phyloP scores from a whole-genome alignment of 148 eudicot species.

The Amaranthus cruentus region DNA sequence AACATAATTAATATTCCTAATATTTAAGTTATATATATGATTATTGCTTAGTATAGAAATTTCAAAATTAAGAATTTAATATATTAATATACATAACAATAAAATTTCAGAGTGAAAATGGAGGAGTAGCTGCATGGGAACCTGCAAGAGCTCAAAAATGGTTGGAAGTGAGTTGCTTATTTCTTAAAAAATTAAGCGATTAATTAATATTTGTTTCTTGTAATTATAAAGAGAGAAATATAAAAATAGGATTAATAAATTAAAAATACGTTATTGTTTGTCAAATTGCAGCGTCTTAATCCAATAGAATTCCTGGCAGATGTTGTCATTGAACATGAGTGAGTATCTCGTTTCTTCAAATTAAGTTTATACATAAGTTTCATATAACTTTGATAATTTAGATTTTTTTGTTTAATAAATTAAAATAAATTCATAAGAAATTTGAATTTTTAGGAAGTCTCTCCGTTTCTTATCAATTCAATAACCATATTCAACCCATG shows the following conservation, averaged over 20 bases:
- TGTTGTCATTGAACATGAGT: slow-evolving; percentile 46
- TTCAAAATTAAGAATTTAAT: no score
- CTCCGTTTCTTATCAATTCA: neutral
- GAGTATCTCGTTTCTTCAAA: slow-evolving; percentile 4
- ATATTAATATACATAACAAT: neutral
- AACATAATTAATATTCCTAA: no score
- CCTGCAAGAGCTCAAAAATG: slow-evolving; percentile 17
- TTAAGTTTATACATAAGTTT: neutral
- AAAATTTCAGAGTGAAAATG: slow-evolving; percentile 18
- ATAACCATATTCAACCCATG: no score
- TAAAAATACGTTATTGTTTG: neutral
- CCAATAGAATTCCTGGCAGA: slow-evolving; percentile 46
- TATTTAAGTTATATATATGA: no score
- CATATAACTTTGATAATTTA: no score
- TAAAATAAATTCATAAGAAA: neutral
- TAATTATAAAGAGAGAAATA: no score
- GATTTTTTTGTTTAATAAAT: neutral
- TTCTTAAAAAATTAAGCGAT: no score
- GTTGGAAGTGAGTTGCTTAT: slow-evolving; percentile 13
- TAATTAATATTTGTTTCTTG: no score
- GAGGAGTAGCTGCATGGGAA: slow-evolving; percentile 28
- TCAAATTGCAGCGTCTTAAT: slow-evolving; percentile 33
- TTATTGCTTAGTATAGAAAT: no score
- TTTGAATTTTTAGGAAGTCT: neutral
- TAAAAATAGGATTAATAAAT: neutral